Conservation (phyloP, 371 early-diverging fungal genomes). For the Lichtheimia ornata region DNA sequence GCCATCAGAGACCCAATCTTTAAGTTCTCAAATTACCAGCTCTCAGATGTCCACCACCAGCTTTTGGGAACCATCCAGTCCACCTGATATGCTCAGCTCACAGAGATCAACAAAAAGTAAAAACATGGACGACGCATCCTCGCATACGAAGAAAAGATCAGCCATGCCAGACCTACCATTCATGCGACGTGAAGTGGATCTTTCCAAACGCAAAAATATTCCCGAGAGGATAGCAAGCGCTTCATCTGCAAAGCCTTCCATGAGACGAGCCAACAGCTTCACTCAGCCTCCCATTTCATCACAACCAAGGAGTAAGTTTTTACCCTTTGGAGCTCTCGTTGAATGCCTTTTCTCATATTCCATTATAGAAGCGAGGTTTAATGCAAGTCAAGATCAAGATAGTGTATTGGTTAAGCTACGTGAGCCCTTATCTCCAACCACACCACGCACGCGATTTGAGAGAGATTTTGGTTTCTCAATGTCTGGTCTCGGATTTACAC, state of each 20-base stretch:
- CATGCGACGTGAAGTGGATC: conserved; percentile 12
- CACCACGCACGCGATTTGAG: conserved; percentile 9
- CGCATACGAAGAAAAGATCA: not conserved
- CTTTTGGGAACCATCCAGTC: conserved; percentile 1
- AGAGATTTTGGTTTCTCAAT: conserved; percentile 7
- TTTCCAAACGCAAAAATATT: conserved; percentile 6
- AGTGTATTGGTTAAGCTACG: conserved; percentile 7
- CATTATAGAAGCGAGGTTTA: not conserved
- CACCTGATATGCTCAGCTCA: conserved; percentile 2
- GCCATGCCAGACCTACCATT: conserved; percentile 4
- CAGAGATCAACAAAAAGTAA: not conserved
- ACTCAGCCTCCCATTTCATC: conserved; percentile 1
- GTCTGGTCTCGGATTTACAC: conserved; percentile 10
- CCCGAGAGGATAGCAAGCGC: not conserved
- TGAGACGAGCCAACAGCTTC: conserved; percentile 9
- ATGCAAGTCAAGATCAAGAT: conserved; percentile 7
- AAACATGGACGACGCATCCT: not conserved
- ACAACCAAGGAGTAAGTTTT: not conserved
- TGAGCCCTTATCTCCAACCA: conserved; percentile 8
- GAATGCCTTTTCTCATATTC: not conserved
- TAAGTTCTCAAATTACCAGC: not conserved
- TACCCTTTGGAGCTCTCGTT: not conserved
- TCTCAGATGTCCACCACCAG: not conserved
- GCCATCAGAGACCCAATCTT: not conserved
- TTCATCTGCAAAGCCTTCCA: conserved; percentile 6